phyloP scores from a whole-genome alignment of 805 yeast species.

The Cyberlindnera lachancei region DNA sequence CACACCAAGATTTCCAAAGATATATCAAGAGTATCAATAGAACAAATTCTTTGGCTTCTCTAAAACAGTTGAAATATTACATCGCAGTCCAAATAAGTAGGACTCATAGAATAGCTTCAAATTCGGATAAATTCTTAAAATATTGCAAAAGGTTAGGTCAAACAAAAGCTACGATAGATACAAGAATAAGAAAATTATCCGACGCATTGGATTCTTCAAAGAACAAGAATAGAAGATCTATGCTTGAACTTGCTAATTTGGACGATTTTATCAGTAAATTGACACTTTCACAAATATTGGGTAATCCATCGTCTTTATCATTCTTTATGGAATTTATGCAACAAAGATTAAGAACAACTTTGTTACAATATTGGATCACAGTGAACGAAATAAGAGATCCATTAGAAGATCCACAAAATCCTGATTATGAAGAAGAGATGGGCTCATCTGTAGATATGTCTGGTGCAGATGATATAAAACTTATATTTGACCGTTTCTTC shows the following conservation, averaged over 20 bases:
- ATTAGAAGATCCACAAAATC: conserved; percentile 36
- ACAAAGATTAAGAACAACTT: conserved; percentile 33
- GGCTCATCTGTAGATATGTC: conserved; percentile 29
- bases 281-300: conserved; percentile 36
- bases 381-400: conserved; percentile 71
- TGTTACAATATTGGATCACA: conserved; percentile 58
- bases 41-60: conserved; percentile 31
- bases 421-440: conserved; percentile 22
- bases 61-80: conserved; percentile 42
- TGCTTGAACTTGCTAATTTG: conserved; percentile 11
- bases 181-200: conserved; percentile 21
- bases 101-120: conserved; percentile 25
- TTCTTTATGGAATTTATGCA: conserved; percentile 52
- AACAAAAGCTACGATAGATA: conserved; percentile 25
- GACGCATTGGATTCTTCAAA: neutral
- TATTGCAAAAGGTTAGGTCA: conserved; percentile 26
- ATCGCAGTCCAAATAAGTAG: conserved; percentile 40
- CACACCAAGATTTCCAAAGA: conserved; percentile 32
- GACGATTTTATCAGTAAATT: conserved; percentile 21
- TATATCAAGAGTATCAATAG: conserved; percentile 29
- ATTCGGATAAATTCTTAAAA: conserved; percentile 18
- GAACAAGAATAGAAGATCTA: conserved; percentile 2
- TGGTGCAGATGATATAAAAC: conserved; percentile 45
- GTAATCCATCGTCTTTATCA: conserved; percentile 39
- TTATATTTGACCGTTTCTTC: conserved; percentile 40